Evolutionary conservation across 257 asterid genomes (phyloP), one percentile per base, ranked within the genome.

Genomic region (Plantago major): DNA sequence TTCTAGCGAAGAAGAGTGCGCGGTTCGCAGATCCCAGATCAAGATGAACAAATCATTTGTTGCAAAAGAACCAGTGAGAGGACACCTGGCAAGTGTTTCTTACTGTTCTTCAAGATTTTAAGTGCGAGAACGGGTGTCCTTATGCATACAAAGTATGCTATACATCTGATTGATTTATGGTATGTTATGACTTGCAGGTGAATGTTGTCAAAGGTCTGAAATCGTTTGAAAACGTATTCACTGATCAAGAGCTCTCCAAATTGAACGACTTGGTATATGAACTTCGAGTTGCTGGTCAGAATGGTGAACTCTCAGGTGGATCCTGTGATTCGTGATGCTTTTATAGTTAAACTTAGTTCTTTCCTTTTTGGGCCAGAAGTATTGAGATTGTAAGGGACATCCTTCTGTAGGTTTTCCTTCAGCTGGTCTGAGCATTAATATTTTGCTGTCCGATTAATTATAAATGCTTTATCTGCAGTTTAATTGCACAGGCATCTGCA

Each of bases 231-330:
- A 83, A 78, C 60, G 58, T 85, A 45, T 85, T 88, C 72, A 83
- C 80, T 45, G 84, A 67, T 19, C 66, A 55, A 65, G 96, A 85
- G 81, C 89, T 88, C 64, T 74, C 84, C 53, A 88, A 78, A 71
- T 67, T 88, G 67, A 78, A 71, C 33, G 81, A 81, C 78, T 82
- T 82, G 62, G 89, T 79, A 69, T 73, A 69, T 71, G 89, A 81
- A 60, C 92, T 88, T 69, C 88, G 87, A 64, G 69, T 73, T 53
- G 89, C 96, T 67, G 96, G 96, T 67, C 87, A 55, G 64, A 85
- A 81, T 58, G 95, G 95, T 56, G 84, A 81, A 77, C 95, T 88
- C 80, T 79, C 91, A 85, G 96, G 96, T 88, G 87, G 85, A 76
- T 75, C 84, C 84, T 68, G 81, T 86, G 88, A 80, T 78, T 73